Base-by-base conservation (phyloP, 768 basidiomycete genomes). In the Podaxis sp. region DNA sequence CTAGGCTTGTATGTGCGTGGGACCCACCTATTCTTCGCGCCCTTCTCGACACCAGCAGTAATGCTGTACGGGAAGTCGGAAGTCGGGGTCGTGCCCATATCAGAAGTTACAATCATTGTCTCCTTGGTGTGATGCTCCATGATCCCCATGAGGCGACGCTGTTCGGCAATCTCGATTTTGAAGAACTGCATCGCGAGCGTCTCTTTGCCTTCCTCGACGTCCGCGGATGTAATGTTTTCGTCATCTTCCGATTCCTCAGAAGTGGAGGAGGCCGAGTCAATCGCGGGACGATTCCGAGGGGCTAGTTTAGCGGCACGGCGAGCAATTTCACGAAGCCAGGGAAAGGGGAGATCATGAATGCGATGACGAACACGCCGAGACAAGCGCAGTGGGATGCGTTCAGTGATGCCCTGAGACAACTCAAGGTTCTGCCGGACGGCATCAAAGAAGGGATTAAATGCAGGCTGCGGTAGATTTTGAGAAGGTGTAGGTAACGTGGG, bases 31-130 rank as follows among this genome's bases (percentile, higher is more conserved):
- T 99, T 99, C 81, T 97, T 95, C 20, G 87, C 81, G 8, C 96
- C 96, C 70, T 96, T 92, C 76, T 99, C 96, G 10, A 99, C 86
- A 2, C 93, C 96, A 5, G 96, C 96, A 0, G 93, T 96, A 65
- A 99, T 99, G 57, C 92, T 93, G 72, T 90, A 97, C 7, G 95
- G 95, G 71, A 90, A 96, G 59, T 55, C 51, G n/a, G 67, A 52
- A 26, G 63, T 50, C 20, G 68, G 64, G 41, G 66, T 64, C 50
- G 62, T 22, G 5, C 55, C 17, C 17, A 54, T 48, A 3, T 66
- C 60, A 20, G 66, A 68, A 30, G 57, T 62, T 40, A 68, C 55
- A 13, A 69, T 65, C 8, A 75, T 76, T 58, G 78, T 82, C 67
- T 93, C 91, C 67, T 78, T 81, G 2, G 88, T 84, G 72, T 97